phyloP scores from a whole-genome alignment of 306 rosid genomes.

The Cucurbita pepo region DNA sequence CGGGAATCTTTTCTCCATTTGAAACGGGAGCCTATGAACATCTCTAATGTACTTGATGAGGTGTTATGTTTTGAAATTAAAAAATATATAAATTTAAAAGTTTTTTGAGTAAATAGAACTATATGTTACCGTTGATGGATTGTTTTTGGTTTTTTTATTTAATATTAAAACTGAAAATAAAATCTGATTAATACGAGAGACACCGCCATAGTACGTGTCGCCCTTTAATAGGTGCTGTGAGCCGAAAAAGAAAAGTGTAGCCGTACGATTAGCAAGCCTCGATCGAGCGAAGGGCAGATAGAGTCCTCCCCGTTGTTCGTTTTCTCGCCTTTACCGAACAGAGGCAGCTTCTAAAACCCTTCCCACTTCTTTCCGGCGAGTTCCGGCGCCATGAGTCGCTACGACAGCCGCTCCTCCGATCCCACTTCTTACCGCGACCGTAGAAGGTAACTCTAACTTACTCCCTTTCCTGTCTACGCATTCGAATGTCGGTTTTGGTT shows the following conservation, averaged over 20 bases:
- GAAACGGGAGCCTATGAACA: no score
- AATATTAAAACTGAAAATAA: no score
- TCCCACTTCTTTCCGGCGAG: neutral
- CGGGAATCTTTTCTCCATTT: no score
- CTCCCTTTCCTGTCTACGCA: neutral
- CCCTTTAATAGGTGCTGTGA: neutral
- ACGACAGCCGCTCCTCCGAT: slow-evolving; percentile 91
- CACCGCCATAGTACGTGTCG: neutral
- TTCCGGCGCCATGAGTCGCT: slow-evolving; percentile 59
- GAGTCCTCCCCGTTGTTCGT: neutral
- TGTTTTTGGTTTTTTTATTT: no score
- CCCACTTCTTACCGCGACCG: slow-evolving; percentile 88
- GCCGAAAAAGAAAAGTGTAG: neutral
- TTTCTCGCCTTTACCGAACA: neutral
- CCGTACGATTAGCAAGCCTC: neutral
- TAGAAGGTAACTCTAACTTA: slow-evolving; percentile 35
- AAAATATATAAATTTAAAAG: no score
- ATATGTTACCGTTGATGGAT: no score
- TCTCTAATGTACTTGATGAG: no score
- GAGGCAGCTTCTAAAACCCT: slow-evolving; percentile 23
- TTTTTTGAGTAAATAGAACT: no score
- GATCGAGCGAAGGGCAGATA: neutral
- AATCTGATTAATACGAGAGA: neutral
- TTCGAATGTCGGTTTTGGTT: neutral
- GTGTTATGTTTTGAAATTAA: no score